A percentile compares a stretch with the other conserved stretches of the same genome.
These are phyloP conservation scores for Rubroboletus satanas DNA, from an alignment of 768 basidiomycete species.

Conservation along the genomic window DNA sequence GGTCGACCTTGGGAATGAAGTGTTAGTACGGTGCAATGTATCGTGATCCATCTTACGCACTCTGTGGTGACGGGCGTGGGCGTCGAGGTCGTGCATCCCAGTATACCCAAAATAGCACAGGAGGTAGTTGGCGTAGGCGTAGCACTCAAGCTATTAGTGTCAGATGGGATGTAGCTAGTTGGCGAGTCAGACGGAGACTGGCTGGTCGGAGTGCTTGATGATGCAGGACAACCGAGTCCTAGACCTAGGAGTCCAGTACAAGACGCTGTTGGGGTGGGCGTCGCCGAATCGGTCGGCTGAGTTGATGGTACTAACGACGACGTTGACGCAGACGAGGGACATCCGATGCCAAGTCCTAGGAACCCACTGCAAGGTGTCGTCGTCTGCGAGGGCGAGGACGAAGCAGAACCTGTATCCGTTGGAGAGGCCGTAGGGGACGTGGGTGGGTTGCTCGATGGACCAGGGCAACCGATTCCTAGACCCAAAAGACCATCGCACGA, in stretches of 20 bases:
- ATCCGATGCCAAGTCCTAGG: constrained; percentile 14
- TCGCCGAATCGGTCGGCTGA: background rate
- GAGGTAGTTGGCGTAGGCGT: constrained; percentile 8
- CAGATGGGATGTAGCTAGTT: background rate
- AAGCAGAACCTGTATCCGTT: background rate
- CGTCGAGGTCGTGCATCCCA: constrained; percentile 15
- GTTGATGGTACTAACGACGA: background rate
- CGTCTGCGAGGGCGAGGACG: background rate
- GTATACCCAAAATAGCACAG: constrained; percentile 16
- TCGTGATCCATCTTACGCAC: constrained; percentile 8
- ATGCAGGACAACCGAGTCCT: constrained; percentile 12
- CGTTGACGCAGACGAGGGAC: background rate
- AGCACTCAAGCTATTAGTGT: background rate
- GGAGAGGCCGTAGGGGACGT: background rate
- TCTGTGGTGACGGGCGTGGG: constrained; percentile 5
- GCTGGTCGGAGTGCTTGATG: constrained; percentile 9
- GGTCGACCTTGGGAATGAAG: background rate
- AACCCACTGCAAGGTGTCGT: constrained; percentile 10
- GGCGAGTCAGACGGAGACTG: constrained; percentile 2
- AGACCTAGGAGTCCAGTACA: constrained; percentile 8
- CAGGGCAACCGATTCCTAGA: background rate
- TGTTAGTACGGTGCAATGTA: background rate
- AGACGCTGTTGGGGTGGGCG: background rate
- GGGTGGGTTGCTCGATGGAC: background rate
- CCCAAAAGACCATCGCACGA: background rate